Base-by-base conservation (phyloP, 495 filamentous ascomycete species). In the Sporormia fimetaria region DNA sequence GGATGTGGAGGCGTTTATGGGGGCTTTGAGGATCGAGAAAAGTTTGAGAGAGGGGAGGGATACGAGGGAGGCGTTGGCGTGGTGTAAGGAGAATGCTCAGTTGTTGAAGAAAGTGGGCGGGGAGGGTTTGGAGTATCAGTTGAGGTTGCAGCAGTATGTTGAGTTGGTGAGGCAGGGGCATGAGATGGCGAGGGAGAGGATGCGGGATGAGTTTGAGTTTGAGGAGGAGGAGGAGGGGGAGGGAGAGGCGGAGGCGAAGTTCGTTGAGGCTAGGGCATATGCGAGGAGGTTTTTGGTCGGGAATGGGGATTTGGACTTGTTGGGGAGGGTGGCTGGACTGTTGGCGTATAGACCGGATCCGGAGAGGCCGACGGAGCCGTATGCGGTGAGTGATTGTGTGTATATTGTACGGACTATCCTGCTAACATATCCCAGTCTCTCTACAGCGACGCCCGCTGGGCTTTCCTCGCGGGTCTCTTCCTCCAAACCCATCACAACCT, bases 131-230 rank as follows among this genome's bases (percentile, higher is more conserved):
- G 92, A 96, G 58, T 90, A 93, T 57, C 81, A 93, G 68, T 71
- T 98, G 7, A 76, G 92, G n/a, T 67, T 92, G 49, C 90, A 98
- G 61, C 86, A 96, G 57, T 95, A 83, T 58, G 87, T 96, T 48
- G 90, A 96, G 57, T 69, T 95, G 41, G 72, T 92, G 36, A 70
- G 90, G 28, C 21, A 35, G 35, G 47, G 47, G n/a, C 40, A 44
- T 31, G 41, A 45, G 35, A 27, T 6, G 21, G 47, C 18, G 3
- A 21, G 12, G 7, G 26, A 28, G 14, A 26, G 30, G 9, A 12
- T n/a, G n/a, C n/a, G n/a, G n/a, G n/a, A 22, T 3, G 40, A 21
- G 30, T 30, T 37, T 3, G 31, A 33, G 14, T 20, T 21, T 24
- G 37, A 22, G 15, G 44, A 40, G 20, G 39, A 18, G 24, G 21